Evolutionary conservation across 2,329 filamentous ascomycete species (phyloP), one percentile per base, ranked within the genome.

Genomic region (Diplocarpon rosae): DNA sequence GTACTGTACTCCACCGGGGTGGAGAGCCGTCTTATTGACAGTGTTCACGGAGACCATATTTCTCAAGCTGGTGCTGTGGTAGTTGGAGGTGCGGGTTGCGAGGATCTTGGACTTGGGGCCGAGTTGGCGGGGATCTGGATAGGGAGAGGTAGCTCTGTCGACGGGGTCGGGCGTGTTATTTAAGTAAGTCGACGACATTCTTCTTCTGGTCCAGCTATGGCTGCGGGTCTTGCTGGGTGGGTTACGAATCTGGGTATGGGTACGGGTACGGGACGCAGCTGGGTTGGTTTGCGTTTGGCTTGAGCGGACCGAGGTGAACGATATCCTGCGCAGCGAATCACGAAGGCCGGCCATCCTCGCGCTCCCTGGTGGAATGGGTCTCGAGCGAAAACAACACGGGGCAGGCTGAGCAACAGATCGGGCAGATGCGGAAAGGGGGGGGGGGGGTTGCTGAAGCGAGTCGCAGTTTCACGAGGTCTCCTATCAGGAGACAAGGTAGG

Each of bases 1-100:
- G 28, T 52, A 58, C 50, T 56, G 50, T 38, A 60, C 57, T 52
- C 58, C 58, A 47, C 58, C 56, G 14, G 59, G 59, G 43, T 60
- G 59, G 33, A 56, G 50, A 36, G 53, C 49, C 16, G 57, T 59
- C 50, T 55, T 56, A 46, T 60, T 59, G 44, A 59, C 55, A 13
- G 54, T 54, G 42, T 55, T 55, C 16, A 46, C 27, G 46, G 53
- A 49, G 49, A 57, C 52, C 55, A 59, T 58, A 39, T 53, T 60
- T 51, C 53, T 49, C 43, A 59, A 55, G 42, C 52, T 56, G 39
- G 57, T 57, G 45, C 45, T 55, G 47, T 56, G 47, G 42, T 42
- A 54, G 31, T 53, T 53, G 51, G 49, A 49, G 41, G 50, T 56
- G 37, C 52, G 44, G 16, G 50, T 29, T 36, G 55, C 43, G 39